phyloP scores from a whole-genome alignment of 2,329 filamentous ascomycete genomes.

The Cryphonectria japonica region DNA sequence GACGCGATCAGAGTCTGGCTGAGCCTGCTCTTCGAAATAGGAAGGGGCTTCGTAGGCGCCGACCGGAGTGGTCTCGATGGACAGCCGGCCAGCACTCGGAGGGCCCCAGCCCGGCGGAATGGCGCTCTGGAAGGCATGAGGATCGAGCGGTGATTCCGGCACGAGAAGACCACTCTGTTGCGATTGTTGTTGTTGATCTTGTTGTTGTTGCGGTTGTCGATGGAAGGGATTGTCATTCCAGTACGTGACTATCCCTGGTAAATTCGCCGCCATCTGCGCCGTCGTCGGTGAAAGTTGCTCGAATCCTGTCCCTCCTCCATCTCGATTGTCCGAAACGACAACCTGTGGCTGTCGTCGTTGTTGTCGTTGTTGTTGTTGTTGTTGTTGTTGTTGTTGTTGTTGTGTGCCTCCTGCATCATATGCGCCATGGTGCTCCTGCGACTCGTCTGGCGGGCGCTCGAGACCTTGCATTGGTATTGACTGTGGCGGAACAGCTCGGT shows the following conservation, averaged over 20 bases:
- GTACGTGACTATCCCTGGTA: constrained; percentile 53
- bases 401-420: constrained; percentile 15
- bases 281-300: constrained; percentile 33
- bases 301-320: constrained; percentile 20
- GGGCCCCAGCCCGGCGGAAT: constrained; percentile 51
- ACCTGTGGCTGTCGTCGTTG: background rate
- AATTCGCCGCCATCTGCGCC: constrained; percentile 40
- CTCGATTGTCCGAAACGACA: constrained; percentile 9
- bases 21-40: constrained; percentile 38
- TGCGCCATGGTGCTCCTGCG: constrained; percentile 14
- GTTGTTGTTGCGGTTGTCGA: constrained; percentile 30
- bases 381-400: background rate
- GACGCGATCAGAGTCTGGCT: constrained; percentile 60
- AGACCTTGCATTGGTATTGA: constrained; percentile 24
- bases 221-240: constrained; percentile 54
- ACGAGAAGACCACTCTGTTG: constrained; percentile 38
- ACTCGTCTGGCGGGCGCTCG: constrained; percentile 28
- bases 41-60: constrained; percentile 31
- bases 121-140: constrained; percentile 56
- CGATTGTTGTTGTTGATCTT: constrained; percentile 6
- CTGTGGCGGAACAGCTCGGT: constrained; percentile 18
- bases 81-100: constrained; percentile 34
- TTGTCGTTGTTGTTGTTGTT: background rate
- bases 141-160: constrained; percentile 57
- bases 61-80: constrained; percentile 30